Evolutionary conservation across 208 protist genomes (phyloP).

Genomic region (Leptomonas pyrrhocoris): DNA sequence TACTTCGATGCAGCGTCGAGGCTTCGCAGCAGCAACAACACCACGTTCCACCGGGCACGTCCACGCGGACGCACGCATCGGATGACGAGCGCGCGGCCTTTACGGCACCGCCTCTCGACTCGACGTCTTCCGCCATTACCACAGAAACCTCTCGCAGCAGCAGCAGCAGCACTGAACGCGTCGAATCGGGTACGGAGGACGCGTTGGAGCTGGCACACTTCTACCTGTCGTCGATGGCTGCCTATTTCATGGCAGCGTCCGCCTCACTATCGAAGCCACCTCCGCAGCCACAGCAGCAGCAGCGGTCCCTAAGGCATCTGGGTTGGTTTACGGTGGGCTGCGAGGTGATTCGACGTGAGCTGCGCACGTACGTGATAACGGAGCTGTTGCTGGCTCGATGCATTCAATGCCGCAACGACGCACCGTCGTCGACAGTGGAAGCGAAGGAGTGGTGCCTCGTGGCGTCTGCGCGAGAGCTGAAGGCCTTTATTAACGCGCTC

Average conservation of each 20-base stretch:
- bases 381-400: slow-evolving; percentile 12
- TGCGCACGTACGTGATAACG: slow-evolving; percentile 27
- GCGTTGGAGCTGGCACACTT: slow-evolving; percentile 28
- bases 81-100: not conserved
- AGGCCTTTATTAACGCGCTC: slow-evolving; percentile 43
- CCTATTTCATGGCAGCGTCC: slow-evolving; percentile 32
- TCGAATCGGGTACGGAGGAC: not conserved
- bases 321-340: slow-evolving; percentile 42
- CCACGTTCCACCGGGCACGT: not conserved
- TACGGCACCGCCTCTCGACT: no score
- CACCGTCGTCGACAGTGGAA: not conserved
- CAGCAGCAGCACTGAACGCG: not conserved
- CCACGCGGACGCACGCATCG: not conserved
- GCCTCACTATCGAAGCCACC: not conserved
- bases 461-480: slow-evolving; percentile 17
- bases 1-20: not conserved
- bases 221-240: slow-evolving; percentile 35
- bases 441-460: slow-evolving; percentile 8
- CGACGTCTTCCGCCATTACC: no score
- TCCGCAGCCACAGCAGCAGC: slow-evolving; percentile 10
- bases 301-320: slow-evolving; percentile 9
- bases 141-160: not conserved
- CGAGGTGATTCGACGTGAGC: slow-evolving; percentile 54
- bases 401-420: not conserved
- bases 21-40: not conserved